Evolutionary conservation across 225 moss, liverwort and hornwort genomes (phyloP).

Genomic region (Pleurozium schreberi): DNA sequence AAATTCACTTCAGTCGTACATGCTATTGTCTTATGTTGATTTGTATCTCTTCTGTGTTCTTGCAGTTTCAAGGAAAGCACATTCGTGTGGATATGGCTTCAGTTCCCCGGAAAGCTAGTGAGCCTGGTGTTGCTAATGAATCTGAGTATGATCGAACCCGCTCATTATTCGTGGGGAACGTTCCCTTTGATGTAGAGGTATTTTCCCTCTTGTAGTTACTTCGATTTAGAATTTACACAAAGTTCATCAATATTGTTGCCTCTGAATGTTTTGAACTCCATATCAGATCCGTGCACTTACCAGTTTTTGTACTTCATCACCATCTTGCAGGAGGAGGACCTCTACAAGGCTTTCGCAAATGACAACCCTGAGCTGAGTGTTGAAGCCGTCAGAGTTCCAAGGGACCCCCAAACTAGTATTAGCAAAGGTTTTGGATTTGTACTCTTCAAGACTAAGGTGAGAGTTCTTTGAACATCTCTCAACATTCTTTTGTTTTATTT

Average conservation of each 20-base stretch:
- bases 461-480: not conserved
- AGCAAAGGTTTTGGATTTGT: slow-evolving; percentile 94
- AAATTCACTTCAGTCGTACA: not conserved
- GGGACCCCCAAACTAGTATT: slow-evolving; percentile 83
- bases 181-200: slow-evolving; percentile 96
- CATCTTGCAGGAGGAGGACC: slow-evolving; percentile 67
- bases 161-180: slow-evolving; percentile 89
- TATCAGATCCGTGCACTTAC: not conserved
- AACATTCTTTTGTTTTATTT: not conserved
- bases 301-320: not conserved
- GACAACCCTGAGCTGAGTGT: slow-evolving; percentile 55
- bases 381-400: slow-evolving; percentile 83
- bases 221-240: slow-evolving; percentile 42
- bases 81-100: slow-evolving; percentile 94
- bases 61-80: slow-evolving; percentile 86
- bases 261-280: not conserved
- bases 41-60: not conserved
- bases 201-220: not conserved
- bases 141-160: slow-evolving; percentile 78
- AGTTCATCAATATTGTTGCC: not conserved
- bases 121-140: slow-evolving; percentile 23
- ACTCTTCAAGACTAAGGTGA: slow-evolving; percentile 84
- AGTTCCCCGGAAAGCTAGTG: slow-evolving; percentile 37
- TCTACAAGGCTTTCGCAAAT: slow-evolving; percentile 55
- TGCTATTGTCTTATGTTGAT: not conserved